phyloP scores from a whole-genome alignment of 2,329 filamentous ascomycete species.

The Bipolaris zeicola region DNA sequence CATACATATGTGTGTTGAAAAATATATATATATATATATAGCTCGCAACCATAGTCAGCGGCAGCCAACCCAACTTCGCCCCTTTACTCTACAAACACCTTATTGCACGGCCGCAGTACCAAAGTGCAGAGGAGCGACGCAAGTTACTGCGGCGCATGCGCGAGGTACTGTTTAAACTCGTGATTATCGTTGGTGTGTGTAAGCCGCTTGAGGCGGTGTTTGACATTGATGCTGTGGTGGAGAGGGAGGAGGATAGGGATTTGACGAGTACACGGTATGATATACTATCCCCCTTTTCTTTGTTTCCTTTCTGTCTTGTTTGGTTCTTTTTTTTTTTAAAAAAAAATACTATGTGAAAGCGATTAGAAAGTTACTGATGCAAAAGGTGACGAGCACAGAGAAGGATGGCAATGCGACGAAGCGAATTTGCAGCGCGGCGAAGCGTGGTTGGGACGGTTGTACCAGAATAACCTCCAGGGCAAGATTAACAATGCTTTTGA shows the following conservation, averaged over 20 bases:
- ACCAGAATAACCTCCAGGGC: slow-evolving; percentile 55
- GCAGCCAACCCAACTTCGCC: slow-evolving; percentile 58
- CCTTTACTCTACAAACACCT: slow-evolving; percentile 63
- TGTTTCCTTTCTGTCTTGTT: not conserved
- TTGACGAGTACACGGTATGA: slow-evolving; percentile 55
- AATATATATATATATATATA: slow-evolving; percentile 1
- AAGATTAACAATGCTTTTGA: slow-evolving; percentile 47
- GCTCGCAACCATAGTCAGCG: slow-evolving; percentile 56
- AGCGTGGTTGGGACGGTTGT: slow-evolving; percentile 63
- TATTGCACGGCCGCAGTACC: slow-evolving; percentile 55
- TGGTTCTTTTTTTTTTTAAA: too few relatives aligned
- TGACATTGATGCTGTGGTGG: slow-evolving; percentile 59
- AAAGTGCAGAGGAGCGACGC: slow-evolving; percentile 53
- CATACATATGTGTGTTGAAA: too few relatives aligned
- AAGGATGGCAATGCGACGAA: slow-evolving; percentile 64
- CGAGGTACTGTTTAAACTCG: slow-evolving; percentile 65
- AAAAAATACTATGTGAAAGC: not conserved
- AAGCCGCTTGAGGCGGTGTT: slow-evolving; percentile 67
- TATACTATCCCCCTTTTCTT: not conserved
- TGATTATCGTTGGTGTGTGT: slow-evolving; percentile 64
- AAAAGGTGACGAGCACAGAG: slow-evolving; percentile 32
- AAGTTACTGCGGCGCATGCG: slow-evolving; percentile 58
- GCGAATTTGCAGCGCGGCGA: slow-evolving; percentile 60
- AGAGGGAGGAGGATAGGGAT: slow-evolving; percentile 62
- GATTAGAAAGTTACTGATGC: not conserved